These are phyloP conservation scores for Aspergillus ellipticus DNA, from an alignment of 495 filamentous ascomycete genomes.

Conservation along the genomic window DNA sequence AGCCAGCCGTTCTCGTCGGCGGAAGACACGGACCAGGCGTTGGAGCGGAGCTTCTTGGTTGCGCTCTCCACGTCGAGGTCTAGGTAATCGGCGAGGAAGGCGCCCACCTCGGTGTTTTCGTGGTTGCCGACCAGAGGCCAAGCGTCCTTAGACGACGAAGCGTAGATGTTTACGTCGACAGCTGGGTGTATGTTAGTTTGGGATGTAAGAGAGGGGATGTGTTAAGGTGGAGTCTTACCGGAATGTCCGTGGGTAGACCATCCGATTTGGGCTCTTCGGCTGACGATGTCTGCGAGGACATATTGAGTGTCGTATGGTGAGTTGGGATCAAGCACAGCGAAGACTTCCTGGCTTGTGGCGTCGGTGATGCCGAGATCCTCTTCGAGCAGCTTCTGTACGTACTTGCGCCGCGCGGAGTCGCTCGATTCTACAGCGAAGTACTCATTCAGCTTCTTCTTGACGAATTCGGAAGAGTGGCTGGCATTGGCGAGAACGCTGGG, in stretches of 20 bases:
- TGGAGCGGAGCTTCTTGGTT: constrained; percentile 65
- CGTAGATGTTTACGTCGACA: constrained; percentile 91
- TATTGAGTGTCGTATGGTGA: constrained; percentile 45
- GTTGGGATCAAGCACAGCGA: constrained; percentile 51
- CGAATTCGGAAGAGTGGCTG: constrained; percentile 70
- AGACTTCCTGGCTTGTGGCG: constrained; percentile 65
- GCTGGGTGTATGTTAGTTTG: constrained; percentile 30
- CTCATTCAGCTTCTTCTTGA: constrained; percentile 53
- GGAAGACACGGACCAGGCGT: constrained; percentile 17
- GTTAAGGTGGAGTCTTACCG: constrained; percentile 32
- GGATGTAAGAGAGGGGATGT: not conserved
- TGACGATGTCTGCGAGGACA: constrained; percentile 81
- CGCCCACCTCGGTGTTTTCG: constrained; percentile 90
- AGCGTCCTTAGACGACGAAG: constrained; percentile 48
- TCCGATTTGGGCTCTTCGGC: constrained; percentile 79
- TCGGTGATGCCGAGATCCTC: constrained; percentile 73
- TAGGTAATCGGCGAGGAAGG: constrained; percentile 75
- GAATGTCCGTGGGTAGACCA: constrained; percentile 92
- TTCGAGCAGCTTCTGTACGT: constrained; percentile 59
- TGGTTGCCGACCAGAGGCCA: constrained; percentile 71
- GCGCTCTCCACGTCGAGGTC: constrained; percentile 72
- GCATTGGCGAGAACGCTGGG: constrained; percentile 78
- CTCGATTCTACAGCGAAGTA: constrained; percentile 42
- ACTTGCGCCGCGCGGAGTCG: constrained; percentile 34
- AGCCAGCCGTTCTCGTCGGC: constrained; percentile 34